Evolutionary conservation across 306 rosid genomes (phyloP), one percentile per base, ranked within the genome.

Genomic region (Sophora flavescens): DNA sequence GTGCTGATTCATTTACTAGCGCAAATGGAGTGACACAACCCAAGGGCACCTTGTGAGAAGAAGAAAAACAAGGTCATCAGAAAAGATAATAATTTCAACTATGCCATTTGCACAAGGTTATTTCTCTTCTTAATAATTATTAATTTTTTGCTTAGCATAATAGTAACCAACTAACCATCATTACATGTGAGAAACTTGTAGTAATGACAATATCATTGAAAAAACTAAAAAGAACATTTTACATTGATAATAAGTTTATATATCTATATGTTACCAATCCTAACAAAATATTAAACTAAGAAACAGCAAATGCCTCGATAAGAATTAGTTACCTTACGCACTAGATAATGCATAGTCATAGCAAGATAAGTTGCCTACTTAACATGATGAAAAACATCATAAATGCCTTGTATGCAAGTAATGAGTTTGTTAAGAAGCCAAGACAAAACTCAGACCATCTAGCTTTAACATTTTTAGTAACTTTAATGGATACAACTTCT

Each of bases 11-110:
- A 80, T 92, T 92, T 68, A 89, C 82, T 75, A 89, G 69, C 0
- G 96, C 91, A 78, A 92, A 85, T 4, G 97, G 97, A 52, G 91
- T 92, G 64, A 92, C 93, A 26, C 89, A 86, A 74, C 97, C 91
- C 79, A 87, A 67, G 62, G 97, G 87, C 57, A 92, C 91, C 97
- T 92, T 30, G 67, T 70, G 79, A 39, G 54, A 8, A 1, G 45
- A 77, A 41, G 60, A 78, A 77, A 78, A 53, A 56, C 42, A 83
- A 76, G 74, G 41, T 28, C 42, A 70, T 76, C 8, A 66, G 47
- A 74, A 41, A 10, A 64, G 72, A 70, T 15, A 56, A 68, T n/a
- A 33, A 44, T 42, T 72, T 48, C 62, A 78, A 50, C 75, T n/a
- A 50, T 51, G 4, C n/a, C 54, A 50, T 26, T 42, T 8, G 9